phyloP scores from a whole-genome alignment of 169 alveolate genomes.

The Babesia divergens region DNA sequence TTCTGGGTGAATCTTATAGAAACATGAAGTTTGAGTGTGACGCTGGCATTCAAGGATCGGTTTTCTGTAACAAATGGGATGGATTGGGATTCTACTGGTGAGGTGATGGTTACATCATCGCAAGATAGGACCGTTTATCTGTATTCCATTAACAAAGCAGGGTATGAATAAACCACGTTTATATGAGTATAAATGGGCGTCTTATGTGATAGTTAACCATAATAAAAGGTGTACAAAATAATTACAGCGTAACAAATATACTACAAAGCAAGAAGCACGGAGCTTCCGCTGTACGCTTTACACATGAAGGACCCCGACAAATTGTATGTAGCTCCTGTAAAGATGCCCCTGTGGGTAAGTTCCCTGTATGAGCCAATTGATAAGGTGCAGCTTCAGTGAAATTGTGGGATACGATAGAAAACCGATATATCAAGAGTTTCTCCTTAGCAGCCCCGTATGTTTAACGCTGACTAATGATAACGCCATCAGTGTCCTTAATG shows the following conservation, averaged over 20 bases:
- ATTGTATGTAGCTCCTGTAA: conserved; percentile 51
- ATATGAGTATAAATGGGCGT: not conserved
- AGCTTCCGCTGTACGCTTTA: conserved; percentile 49
- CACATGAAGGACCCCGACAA: conserved; percentile 50
- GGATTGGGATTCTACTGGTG: conserved; percentile 66
- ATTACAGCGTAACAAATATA: conserved; percentile 39
- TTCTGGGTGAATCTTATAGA: not conserved
- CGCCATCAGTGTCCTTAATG: not conserved
- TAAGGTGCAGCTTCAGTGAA: conserved; percentile 29
- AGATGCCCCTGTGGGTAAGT: conserved; percentile 40
- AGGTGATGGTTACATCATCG: conserved; percentile 54
- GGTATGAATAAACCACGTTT: conserved; percentile 9
- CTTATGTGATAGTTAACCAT: not conserved
- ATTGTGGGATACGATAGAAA: conserved; percentile 65
- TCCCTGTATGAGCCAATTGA: not conserved
- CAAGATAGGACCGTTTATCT: conserved; percentile 49
- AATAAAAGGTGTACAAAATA: not conserved
- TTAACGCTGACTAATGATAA: not conserved
- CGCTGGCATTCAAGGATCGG: conserved; percentile 62
- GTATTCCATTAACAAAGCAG: conserved; percentile 39
- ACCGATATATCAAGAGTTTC: conserved; percentile 50
- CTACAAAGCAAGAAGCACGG: conserved; percentile 69
- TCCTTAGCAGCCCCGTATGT: conserved; percentile 49
- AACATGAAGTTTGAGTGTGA: conserved; percentile 32
- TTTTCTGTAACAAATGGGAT: conserved; percentile 58